A percentile compares a stretch with the other conserved stretches of the same genome.
Conservation (phyloP, 495 filamentous ascomycete species). For the Tetracladium setigerum region DNA sequence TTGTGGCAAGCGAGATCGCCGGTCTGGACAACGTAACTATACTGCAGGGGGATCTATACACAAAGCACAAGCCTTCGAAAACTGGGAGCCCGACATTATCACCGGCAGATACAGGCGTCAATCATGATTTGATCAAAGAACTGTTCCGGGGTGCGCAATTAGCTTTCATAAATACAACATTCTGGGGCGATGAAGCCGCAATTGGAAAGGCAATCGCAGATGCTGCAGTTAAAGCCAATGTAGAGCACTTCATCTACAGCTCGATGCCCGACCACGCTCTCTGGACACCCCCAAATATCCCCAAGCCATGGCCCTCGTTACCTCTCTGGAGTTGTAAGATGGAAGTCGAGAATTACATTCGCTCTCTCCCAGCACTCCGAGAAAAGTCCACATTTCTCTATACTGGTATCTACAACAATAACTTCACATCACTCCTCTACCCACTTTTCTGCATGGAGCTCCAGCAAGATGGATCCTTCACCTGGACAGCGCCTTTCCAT, state of each 20-base stretch:
- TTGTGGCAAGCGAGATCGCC: constrained; percentile 76
- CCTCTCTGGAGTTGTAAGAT: constrained; percentile 92
- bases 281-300: constrained; percentile 30
- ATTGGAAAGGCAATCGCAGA: constrained; percentile 84
- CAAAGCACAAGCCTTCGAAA: constrained; percentile 32
- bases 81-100: constrained; percentile 27
- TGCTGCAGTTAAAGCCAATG: constrained; percentile 75
- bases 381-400: constrained; percentile 69
- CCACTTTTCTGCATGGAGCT: constrained; percentile 92
- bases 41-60: constrained; percentile 73
- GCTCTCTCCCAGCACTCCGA: constrained; percentile 58
- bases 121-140: constrained; percentile 56
- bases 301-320: constrained; percentile 59
- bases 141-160: constrained; percentile 79
- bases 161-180: constrained; percentile 98
- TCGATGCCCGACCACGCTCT: constrained; percentile 92
- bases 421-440: constrained; percentile 90
- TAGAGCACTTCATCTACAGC: constrained; percentile 91
- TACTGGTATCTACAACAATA: constrained; percentile 97
- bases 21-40: constrained; percentile 77
- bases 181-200: constrained; percentile 86
- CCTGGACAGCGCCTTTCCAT: constrained; percentile 93
- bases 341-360: constrained; percentile 83
- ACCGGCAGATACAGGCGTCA: constrained; percentile 37
- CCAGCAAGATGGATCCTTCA: constrained; percentile 72